phyloP scores from a whole-genome alignment of 805 yeast genomes.

The Saturnispora sanitii region DNA sequence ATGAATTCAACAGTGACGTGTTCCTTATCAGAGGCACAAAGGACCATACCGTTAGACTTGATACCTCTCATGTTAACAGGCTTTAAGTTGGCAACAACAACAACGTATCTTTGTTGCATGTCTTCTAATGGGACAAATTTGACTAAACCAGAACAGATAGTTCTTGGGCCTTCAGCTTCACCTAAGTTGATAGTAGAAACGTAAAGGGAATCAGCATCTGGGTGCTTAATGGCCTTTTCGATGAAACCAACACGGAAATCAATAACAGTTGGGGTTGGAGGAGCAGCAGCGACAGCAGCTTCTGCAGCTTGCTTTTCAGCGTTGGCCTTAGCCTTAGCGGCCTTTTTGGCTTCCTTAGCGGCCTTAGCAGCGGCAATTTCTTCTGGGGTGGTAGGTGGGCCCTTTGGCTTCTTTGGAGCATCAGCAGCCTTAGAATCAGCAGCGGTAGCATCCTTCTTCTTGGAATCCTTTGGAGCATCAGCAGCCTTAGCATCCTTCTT shows the following conservation, averaged over 20 bases:
- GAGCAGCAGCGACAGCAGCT: slow-evolving; percentile 45
- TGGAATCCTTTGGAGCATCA: slow-evolving; percentile 9
- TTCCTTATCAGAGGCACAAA: slow-evolving; percentile 68
- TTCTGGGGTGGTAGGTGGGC: slow-evolving; percentile 24
- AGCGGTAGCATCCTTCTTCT: slow-evolving; percentile 11
- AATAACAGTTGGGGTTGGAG: slow-evolving; percentile 74
- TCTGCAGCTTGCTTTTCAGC: slow-evolving; percentile 46
- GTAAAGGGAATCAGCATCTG: slow-evolving; percentile 93
- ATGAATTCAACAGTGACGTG: slow-evolving; percentile 77
- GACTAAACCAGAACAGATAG: slow-evolving; percentile 95
- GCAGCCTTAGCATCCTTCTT: slow-evolving; percentile 21
- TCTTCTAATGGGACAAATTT: slow-evolving; percentile 83
- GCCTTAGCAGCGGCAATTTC: slow-evolving; percentile 26
- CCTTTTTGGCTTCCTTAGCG: slow-evolving; percentile 32
- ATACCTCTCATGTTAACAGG: slow-evolving; percentile 98
- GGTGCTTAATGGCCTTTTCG: slow-evolving; percentile 93
- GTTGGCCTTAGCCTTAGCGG: slow-evolving; percentile 46
- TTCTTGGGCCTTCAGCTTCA: slow-evolving; percentile 94
- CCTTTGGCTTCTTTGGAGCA: slow-evolving; percentile 13
- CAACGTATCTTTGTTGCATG: slow-evolving; percentile 88
- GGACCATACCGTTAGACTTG: slow-evolving; percentile 91
- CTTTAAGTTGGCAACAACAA: slow-evolving; percentile 90
- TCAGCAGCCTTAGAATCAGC: slow-evolving; percentile 12
- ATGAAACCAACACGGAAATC: slow-evolving; percentile 95
- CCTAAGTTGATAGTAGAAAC: slow-evolving; percentile 96